Evolutionary conservation across 2,329 filamentous ascomycete species (phyloP), one percentile per base, ranked within the genome.

Genomic region (Fusarium sp.): DNA sequence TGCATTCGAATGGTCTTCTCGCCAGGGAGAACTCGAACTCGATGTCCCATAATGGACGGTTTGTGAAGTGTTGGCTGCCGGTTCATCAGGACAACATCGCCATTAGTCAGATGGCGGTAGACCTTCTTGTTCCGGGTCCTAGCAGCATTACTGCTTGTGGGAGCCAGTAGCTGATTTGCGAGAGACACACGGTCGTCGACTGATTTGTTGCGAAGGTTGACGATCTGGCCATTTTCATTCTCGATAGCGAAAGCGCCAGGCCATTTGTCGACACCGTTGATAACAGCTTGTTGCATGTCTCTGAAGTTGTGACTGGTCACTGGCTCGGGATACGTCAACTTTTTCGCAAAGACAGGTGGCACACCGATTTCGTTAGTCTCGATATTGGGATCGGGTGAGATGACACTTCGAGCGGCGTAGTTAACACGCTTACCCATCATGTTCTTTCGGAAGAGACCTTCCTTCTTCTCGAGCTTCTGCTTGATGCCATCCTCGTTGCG

Each of bases 401-500:
- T 99, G 81, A 99, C 96, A 88, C 94, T 97, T 81, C 96, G 93
- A 42, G 96, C 96, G 56, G 96, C 96, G 81, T 96, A 98, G 82
- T 99, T 98, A 84, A 99, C 96, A 86, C 96, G 95, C 87, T 99
- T 99, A 69, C 96, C 96, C 96, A 99, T 99, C 96, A 99, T 98
- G 83, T 99, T 98, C 86, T 97, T 98, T 78, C 96, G 89, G 87
- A 99, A 99, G 35, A 99, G 88, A 74, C 96, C 96, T 80, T 99
- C 97, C 84, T 99, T 99, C 87, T 99, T 99, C 84, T 99, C 96
- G 33, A 99, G 88, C 80, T 95, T 93, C 81, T 99, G 96, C 84
- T 99, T 99, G 84, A 99, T 97, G 76, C 97, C 96, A 72, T 97
- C 95, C 70, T 97, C 94, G 60, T 94, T 93, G 63, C 91, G 88